A percentile compares a stretch with the other conserved stretches of the same genome.
These are phyloP conservation scores for Trypanosoma mega DNA, from an alignment of 208 protist genomes.

Conservation along the genomic window DNA sequence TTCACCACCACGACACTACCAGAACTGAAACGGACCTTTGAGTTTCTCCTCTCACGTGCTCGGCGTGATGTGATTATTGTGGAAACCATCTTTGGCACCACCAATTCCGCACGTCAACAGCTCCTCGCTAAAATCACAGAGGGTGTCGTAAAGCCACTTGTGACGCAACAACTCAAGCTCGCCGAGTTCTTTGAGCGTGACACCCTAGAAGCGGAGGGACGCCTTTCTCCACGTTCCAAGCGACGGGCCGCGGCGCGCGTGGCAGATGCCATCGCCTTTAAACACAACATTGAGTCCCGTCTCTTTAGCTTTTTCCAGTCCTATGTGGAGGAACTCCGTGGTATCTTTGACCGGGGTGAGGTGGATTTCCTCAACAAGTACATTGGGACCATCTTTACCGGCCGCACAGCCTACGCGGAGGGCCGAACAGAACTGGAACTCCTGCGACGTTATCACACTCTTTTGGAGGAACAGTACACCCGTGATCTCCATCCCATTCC, in stretches of 20 bases:
- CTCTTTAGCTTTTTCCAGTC: constrained; percentile 72
- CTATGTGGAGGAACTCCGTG: constrained; percentile 57
- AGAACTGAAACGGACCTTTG: constrained; percentile 54
- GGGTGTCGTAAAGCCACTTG: constrained; percentile 74
- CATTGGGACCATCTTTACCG: constrained; percentile 58
- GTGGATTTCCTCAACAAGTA: constrained; percentile 66
- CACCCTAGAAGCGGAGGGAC: constrained; percentile 53
- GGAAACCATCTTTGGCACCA: constrained; percentile 81
- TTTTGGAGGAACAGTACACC: constrained; percentile 82
- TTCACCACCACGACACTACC: constrained; percentile 52
- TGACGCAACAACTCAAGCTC: constrained; percentile 80
- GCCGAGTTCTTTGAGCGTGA: constrained; percentile 52
- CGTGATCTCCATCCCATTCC: constrained; percentile 66
- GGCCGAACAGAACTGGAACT: constrained; percentile 55
- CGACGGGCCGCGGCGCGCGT: constrained; percentile 47
- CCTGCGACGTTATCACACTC: constrained; percentile 58
- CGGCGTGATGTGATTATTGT: constrained; percentile 78
- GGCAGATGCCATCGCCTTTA: constrained; percentile 78
- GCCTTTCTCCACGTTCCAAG: constrained; percentile 66
- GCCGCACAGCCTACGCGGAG: constrained; percentile 42
- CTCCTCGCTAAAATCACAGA: constrained; percentile 73
- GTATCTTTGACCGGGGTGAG: constrained; percentile 49
- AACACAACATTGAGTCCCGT: constrained; percentile 54
- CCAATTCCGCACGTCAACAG: constrained; percentile 74
- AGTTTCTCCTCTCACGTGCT: constrained; percentile 66